Evolutionary conservation across 75 land plant species (phyloP), one percentile per base, ranked within the genome.

Genomic region (Chamaecyparis obtusa): DNA sequence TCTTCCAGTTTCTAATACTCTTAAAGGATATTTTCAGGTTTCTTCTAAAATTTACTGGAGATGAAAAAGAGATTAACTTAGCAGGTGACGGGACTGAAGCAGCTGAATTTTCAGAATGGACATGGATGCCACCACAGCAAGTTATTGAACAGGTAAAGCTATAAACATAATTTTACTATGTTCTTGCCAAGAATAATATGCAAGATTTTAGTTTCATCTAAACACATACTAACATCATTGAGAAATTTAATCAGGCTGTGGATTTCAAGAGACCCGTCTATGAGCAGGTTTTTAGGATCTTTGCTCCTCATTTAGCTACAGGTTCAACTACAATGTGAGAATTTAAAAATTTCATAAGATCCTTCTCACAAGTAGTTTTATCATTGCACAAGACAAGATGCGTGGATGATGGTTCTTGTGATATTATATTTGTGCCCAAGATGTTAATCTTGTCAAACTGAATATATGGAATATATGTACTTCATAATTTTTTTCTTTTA

Each of bases 91-190:
- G 93, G 75, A 90, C 90, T 54, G 96, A 95, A 85, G 85, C 88
- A n/a, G 86, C 95, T 32, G 98, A 96, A 85, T 96, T 96, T 82
- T 90, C 95, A 27, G 95, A 95, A 75, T 96, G 96, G 98, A 96
- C 92, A 89, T 96, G 98, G 98, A 86, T 91, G 78, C 87, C 88
- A 46, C 93, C 94, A 30, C 92, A 95, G 56, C 94, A 94, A 87
- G 98, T 96, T 48, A 82, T 92, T 32, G 94, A 91, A 60, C 91
- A 90, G 91, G 97, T 96, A 87, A 51, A 36, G 83, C 77, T 46
- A 15, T 60, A 21, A 21, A 3, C 6, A 81, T 69, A 39, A 14
- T 11, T 77, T 35, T 85, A 51, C 15, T 83, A 33, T 41, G 57
- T 17, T 72, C 48, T 51, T 36, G 30, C 39, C 21, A 27, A 44